Conservation (phyloP, 2,329 filamentous ascomycete genomes). For the Metarhizium guizhouense region DNA sequence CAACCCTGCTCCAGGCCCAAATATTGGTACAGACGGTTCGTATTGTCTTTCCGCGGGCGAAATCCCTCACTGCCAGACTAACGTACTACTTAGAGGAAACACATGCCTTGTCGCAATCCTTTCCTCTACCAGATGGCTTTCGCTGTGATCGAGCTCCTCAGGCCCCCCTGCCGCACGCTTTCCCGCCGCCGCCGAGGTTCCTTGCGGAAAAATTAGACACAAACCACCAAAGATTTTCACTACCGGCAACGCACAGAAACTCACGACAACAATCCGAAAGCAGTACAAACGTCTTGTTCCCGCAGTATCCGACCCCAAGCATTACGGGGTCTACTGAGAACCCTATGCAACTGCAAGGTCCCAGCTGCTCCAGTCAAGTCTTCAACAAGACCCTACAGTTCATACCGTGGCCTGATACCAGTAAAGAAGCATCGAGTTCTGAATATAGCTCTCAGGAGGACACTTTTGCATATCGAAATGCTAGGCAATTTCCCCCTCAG, state of each 20-base stretch:
- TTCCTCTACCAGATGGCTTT: slow-evolving; percentile 9
- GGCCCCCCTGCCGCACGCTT: background rate
- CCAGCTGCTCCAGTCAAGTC: background rate
- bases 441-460: slow-evolving; percentile 19
- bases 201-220: background rate
- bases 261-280: background rate
- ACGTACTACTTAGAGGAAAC: background rate
- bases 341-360: background rate
- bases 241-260: background rate
- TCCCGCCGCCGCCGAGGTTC: background rate
- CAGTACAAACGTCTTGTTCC: background rate
- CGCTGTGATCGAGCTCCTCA: background rate
- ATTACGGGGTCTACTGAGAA: background rate
- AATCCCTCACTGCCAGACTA: background rate
- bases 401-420: slow-evolving; percentile 2
- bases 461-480: slow-evolving; percentile 18
- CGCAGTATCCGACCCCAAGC: background rate
- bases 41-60: background rate
- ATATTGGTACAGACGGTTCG: background rate
- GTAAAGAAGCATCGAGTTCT: slow-evolving; percentile 7
- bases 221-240: background rate
- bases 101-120: slow-evolving; percentile 13
- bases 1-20: background rate
- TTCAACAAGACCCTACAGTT: background rate
- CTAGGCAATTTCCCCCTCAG: slow-evolving; percentile 22